A percentile compares a stretch with the other conserved stretches of the same genome.
phyloP scores from a whole-genome alignment of 148 eudicot species.

The Polygonum aviculare region DNA sequence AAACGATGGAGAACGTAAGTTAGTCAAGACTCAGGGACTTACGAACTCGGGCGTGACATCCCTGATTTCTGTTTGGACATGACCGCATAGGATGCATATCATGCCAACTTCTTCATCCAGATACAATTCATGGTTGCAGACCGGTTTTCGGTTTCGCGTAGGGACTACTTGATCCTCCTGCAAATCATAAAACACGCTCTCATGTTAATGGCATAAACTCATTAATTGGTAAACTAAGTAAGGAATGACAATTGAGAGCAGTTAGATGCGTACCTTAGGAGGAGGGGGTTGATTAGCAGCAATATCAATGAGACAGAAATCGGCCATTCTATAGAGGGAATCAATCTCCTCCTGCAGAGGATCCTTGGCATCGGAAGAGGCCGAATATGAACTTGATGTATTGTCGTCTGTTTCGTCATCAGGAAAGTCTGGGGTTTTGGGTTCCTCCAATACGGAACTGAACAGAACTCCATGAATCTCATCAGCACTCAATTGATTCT shows the following conservation, averaged over 20 bases:
- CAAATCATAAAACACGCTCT: not conserved
- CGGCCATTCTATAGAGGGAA: not conserved
- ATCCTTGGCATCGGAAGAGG: not conserved
- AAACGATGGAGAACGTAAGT: no score
- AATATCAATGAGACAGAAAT: not conserved
- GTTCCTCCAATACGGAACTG: conserved; percentile 29
- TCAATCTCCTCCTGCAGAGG: not conserved
- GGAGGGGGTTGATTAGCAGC: not conserved
- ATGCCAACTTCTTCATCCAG: conserved; percentile 51
- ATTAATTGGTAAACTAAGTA: no score
- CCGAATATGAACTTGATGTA: not conserved
- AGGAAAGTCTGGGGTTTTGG: conserved; percentile 7
- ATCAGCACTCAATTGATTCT: conserved; percentile 9
- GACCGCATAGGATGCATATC: conserved; percentile 34
- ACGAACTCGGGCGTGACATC: conserved; percentile 36
- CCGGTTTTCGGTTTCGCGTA: conserved; percentile 12
- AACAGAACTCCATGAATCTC: conserved; percentile 23
- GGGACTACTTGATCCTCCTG: conserved; percentile 2
- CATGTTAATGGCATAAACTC: not conserved
- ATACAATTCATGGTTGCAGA: conserved; percentile 13
- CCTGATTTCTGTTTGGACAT: conserved; percentile 33
- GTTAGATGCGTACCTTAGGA: not conserved
- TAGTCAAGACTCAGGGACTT: conserved; percentile 17
- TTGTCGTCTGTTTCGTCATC: conserved; percentile 30
- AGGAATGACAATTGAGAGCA: no score